A percentile compares a stretch with the other conserved stretches of the same genome.
phyloP scores from a whole-genome alignment of 495 filamentous ascomycete species.

The Penicillium robsamsonii region DNA sequence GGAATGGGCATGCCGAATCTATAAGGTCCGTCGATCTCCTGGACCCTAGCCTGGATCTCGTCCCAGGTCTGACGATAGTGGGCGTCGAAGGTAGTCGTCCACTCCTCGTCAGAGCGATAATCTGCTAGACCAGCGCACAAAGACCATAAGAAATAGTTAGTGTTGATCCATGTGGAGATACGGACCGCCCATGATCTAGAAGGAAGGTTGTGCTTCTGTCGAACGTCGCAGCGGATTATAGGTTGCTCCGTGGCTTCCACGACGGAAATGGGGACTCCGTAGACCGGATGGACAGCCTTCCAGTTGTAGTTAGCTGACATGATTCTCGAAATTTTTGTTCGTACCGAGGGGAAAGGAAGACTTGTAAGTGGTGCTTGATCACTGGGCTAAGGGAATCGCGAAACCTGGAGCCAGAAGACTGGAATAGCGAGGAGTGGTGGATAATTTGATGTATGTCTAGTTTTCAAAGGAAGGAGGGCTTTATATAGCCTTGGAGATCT shows the following conservation, averaged over 20 bases:
- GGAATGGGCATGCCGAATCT: background rate
- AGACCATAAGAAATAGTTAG: constrained; percentile 6
- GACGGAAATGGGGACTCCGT: background rate
- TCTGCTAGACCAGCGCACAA: background rate
- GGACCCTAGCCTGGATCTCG: background rate
- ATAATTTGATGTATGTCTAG: background rate
- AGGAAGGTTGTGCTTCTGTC: background rate
- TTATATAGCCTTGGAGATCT: background rate
- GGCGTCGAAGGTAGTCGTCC: background rate
- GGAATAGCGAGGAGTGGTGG: background rate
- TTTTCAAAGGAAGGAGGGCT: background rate
- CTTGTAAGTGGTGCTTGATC: background rate
- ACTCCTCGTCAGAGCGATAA: background rate
- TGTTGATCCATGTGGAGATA: constrained; percentile 1
- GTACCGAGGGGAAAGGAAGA: background rate
- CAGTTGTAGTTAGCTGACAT: background rate
- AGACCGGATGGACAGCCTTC: background rate
- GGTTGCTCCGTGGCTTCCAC: background rate
- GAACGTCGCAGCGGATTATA: background rate
- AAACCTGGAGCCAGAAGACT: background rate
- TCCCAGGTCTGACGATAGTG: background rate
- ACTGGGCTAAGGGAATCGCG: background rate
- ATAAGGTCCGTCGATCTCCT: background rate
- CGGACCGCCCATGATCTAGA: background rate
- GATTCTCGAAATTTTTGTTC: background rate